Percentiles rank a stretch among this genome's conserved stretches.
These are phyloP conservation scores for Lecanoromycetidae sp. DNA, from an alignment of 2,329 filamentous ascomycete species.

Conservation along the genomic window DNA sequence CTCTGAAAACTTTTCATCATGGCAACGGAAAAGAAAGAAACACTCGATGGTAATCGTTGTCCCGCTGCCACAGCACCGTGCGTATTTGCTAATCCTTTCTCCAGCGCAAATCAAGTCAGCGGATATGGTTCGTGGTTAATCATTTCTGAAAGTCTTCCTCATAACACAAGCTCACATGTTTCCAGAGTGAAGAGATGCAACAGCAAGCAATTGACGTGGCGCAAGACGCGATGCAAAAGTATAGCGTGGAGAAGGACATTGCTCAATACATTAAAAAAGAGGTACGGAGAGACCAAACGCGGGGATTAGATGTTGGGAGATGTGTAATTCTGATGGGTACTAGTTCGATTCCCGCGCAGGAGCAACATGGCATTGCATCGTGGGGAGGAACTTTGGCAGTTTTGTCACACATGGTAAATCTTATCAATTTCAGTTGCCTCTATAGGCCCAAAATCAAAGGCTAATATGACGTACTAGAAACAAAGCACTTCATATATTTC, in stretches of 20 bases:
- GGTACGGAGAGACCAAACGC: slow-evolving; percentile 39
- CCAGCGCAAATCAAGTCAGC: slow-evolving; percentile 93
- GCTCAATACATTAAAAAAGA: slow-evolving; percentile 92
- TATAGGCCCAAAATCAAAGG: too few species aligned
- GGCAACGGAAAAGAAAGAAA: slow-evolving; percentile 51
- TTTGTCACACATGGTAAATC: slow-evolving; percentile 86
- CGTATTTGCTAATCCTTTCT: slow-evolving; percentile 2
- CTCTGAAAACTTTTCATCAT: too few species aligned
- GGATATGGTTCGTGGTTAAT: slow-evolving; percentile 99
- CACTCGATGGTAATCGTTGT: slow-evolving; percentile 55
- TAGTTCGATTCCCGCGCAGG: slow-evolving; percentile 96
- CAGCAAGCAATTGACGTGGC: slow-evolving; percentile 86
- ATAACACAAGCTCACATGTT: background rate
- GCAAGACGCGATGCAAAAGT: slow-evolving; percentile 60
- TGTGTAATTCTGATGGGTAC: too few species aligned
- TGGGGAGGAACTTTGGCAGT: slow-evolving; percentile 95
- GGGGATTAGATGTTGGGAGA: too few species aligned
- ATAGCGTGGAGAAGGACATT: slow-evolving; percentile 75
- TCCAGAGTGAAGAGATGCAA: slow-evolving; percentile 47
- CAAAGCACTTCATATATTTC: slow-evolving; percentile 99
- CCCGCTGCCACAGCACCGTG: background rate
- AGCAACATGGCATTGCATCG: slow-evolving; percentile 98
- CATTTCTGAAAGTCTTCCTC: too few species aligned
- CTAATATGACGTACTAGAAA: slow-evolving; percentile 47
- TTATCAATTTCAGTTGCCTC: too few species aligned